Percentiles rank a stretch among this genome's conserved stretches.
Evolutionary conservation across 495 filamentous ascomycete species (phyloP).

Genomic region (Neurospora africana): DNA sequence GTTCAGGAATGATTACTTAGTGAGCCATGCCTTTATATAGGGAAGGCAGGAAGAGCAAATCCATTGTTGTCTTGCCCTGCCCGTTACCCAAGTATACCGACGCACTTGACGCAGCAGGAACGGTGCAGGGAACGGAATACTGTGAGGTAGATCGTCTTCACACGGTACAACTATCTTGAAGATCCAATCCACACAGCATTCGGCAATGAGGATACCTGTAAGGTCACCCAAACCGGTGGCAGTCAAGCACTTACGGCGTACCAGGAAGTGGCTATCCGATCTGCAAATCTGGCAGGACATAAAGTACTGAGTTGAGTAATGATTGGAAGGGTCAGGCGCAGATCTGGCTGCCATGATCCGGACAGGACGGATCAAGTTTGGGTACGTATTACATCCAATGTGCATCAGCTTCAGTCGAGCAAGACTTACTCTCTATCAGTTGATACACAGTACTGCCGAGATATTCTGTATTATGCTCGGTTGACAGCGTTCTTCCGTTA

Average conservation of each 20-base stretch:
- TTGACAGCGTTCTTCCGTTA: neutral
- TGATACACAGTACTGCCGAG: neutral
- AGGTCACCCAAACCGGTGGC: neutral
- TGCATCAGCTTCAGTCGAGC: neutral
- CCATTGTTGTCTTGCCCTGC: neutral
- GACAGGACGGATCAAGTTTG: neutral
- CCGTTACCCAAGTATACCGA: neutral
- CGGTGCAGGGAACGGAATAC: neutral
- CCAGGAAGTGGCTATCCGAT: neutral
- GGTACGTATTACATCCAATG: neutral
- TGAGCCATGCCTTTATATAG: neutral
- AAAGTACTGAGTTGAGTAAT: neutral
- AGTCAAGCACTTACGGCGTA: neutral
- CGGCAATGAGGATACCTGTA: neutral
- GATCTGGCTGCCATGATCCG: constrained; percentile 11
- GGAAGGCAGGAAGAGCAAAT: neutral
- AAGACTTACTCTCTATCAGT: neutral
- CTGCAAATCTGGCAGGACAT: neutral
- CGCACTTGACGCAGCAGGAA: neutral
- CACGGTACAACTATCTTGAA: constrained; percentile 6
- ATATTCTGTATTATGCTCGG: neutral
- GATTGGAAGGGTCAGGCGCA: neutral
- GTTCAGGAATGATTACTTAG: neutral
- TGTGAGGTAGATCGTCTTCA: neutral
- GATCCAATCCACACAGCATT: neutral